Evolutionary conservation across 495 filamentous ascomycete species (phyloP).

Genomic region (Daldinia concentrica): DNA sequence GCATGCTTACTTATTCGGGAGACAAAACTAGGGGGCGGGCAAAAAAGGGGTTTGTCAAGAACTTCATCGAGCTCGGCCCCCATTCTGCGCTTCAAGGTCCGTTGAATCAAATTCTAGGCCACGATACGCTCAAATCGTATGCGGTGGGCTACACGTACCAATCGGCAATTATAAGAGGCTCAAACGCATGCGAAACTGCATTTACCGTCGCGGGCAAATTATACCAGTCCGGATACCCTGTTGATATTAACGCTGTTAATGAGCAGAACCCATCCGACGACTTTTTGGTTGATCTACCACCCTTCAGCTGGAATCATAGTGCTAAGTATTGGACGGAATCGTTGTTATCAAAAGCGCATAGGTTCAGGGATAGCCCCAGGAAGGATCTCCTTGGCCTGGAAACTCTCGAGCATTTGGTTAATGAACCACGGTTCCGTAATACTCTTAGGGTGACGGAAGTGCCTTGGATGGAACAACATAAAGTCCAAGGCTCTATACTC

Average conservation of each 20-base stretch:
- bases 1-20: neutral
- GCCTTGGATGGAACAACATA: constrained; percentile 59
- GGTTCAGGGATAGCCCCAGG: constrained; percentile 6
- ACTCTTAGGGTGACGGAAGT: constrained; percentile 48
- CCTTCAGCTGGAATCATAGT: constrained; percentile 59
- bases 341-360: constrained; percentile 43
- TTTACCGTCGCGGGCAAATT: neutral
- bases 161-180: neutral
- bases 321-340: constrained; percentile 57
- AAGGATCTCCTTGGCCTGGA: constrained; percentile 61
- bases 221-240: neutral
- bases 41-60: neutral
- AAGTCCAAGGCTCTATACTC: constrained; percentile 46
- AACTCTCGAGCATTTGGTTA: constrained; percentile 40
- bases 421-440: constrained; percentile 55
- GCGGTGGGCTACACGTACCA: neutral
- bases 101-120: neutral
- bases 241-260: neutral
- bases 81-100: neutral
- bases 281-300: constrained; percentile 41
- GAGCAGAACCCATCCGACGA: neutral
- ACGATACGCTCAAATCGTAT: neutral
- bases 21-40: neutral
- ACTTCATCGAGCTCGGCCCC: neutral
- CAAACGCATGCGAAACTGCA: neutral